These are phyloP conservation scores for Artomyces pyxidatus DNA, from an alignment of 768 basidiomycete species.

Conservation along the genomic window DNA sequence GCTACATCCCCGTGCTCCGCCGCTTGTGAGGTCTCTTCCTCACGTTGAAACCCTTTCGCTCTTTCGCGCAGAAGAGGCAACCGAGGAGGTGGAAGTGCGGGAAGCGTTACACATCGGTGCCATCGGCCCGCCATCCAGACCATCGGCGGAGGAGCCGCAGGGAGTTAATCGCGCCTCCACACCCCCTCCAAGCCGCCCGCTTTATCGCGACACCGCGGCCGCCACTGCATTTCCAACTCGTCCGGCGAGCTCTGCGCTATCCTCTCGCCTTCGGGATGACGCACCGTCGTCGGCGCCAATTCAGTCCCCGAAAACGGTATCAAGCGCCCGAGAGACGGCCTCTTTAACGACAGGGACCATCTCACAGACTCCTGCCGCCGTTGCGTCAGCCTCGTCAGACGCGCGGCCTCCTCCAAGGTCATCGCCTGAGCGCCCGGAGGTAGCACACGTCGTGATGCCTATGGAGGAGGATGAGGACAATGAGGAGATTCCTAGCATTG, in stretches of 20 bases:
- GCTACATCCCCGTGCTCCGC: slow-evolving; percentile 75
- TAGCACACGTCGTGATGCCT: background rate
- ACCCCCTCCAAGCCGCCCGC: too few relatives aligned
- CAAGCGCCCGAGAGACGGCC: background rate
- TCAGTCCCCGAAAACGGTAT: background rate
- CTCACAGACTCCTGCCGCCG: too few relatives aligned
- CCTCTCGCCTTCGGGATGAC: too few relatives aligned
- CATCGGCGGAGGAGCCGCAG: background rate
- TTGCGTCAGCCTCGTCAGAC: background rate
- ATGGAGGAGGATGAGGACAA: slow-evolving; percentile 48
- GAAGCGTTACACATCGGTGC: slow-evolving; percentile 31
- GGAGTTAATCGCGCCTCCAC: background rate
- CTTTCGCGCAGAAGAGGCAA: slow-evolving; percentile 53
- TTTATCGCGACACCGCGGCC: too few relatives aligned
- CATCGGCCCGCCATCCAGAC: slow-evolving; percentile 1
- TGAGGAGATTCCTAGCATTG: slow-evolving; percentile 68
- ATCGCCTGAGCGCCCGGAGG: too few relatives aligned
- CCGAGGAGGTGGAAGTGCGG: slow-evolving; percentile 49
- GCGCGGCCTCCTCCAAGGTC: background rate
- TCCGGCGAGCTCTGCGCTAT: too few relatives aligned
- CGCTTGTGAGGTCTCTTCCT: slow-evolving; percentile 61
- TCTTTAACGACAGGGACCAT: too few relatives aligned
- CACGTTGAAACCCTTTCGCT: slow-evolving; percentile 53
- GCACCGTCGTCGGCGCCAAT: background rate
- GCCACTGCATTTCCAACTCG: background rate